Percentiles rank a stretch among this genome's conserved stretches.
Conservation (phyloP, 495 filamentous ascomycete species). For the Neurospora cerealis region DNA sequence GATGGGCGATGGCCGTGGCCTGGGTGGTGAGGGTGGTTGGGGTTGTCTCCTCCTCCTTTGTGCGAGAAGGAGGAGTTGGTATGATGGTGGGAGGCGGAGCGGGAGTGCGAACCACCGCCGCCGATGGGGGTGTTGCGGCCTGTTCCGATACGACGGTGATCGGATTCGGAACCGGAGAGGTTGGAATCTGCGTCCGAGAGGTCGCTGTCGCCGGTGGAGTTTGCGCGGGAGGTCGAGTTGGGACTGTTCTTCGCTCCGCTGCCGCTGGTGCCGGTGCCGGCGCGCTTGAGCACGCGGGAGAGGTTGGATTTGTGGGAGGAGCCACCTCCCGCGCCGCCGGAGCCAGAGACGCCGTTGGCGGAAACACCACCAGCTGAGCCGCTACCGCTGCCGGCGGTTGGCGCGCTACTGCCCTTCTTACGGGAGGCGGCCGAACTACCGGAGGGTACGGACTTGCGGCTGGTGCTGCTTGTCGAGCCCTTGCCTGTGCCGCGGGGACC, state of each 20-base stretch:
- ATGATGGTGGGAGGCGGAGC: constrained; percentile 7
- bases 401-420: constrained; percentile 40
- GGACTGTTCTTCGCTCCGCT: constrained; percentile 47
- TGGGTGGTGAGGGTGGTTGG: not conserved
- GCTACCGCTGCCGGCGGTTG: constrained; percentile 40
- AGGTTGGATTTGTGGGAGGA: constrained; percentile 33
- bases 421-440: constrained; percentile 38
- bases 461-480: constrained; percentile 17
- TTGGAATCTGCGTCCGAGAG: constrained; percentile 55
- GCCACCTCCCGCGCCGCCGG: not conserved
- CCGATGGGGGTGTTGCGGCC: constrained; percentile 2
- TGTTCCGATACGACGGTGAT: constrained; percentile 33
- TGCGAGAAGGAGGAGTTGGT: not conserved
- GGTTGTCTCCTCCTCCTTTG: constrained; percentile 4
- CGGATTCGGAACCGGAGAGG: constrained; percentile 31
- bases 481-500: constrained; percentile 54
- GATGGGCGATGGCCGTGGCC: not conserved
- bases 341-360: not conserved
- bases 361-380: not conserved
- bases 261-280: constrained; percentile 1
- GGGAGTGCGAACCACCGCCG: constrained; percentile 3
- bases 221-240: constrained; percentile 19
- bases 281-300: constrained; percentile 38
- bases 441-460: constrained; percentile 53
- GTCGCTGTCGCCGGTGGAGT: constrained; percentile 43